Evolutionary conservation across 495 filamentous ascomycete genomes (phyloP).

Genomic region (Penicillium psychrofluorescens): DNA sequence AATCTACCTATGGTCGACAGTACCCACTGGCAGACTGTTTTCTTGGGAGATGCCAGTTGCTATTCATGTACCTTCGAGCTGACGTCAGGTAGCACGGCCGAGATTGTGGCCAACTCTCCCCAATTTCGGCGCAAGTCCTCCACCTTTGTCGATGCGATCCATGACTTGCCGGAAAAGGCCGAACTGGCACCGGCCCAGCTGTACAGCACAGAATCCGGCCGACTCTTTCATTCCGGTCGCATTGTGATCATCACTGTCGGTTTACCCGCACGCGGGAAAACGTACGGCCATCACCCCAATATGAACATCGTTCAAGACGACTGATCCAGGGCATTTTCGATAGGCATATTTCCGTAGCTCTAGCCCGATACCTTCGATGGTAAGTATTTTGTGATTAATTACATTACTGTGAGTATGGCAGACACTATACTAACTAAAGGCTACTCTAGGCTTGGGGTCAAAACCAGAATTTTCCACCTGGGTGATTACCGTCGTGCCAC

Average conservation of each 20-base stretch:
- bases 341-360: conserved; percentile 89
- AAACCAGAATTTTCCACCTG: conserved; percentile 94
- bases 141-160: conserved; percentile 95
- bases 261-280: conserved; percentile 93
- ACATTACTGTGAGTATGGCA: not conserved
- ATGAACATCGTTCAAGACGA: not conserved
- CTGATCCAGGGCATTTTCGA: conserved; percentile 5
- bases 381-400: conserved; percentile 28
- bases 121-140: conserved; percentile 81
- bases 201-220: conserved; percentile 95
- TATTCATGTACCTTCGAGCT: conserved; percentile 1
- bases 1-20: too few relatives aligned
- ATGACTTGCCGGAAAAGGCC: conserved; percentile 78
- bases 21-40: too few relatives aligned
- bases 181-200: conserved; percentile 92
- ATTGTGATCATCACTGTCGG: conserved; percentile 98
- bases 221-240: conserved; percentile 92
- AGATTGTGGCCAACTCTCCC: conserved; percentile 79
- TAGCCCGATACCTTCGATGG: conserved; percentile 94
- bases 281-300: conserved; percentile 45
- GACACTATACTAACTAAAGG: conserved; percentile 3
- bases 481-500: conserved; percentile 94
- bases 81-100: conserved; percentile 52
- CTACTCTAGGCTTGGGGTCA: conserved; percentile 77
- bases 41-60: not conserved